Percentiles rank a stretch among this genome's conserved stretches.
Evolutionary conservation across 495 filamentous ascomycete genomes (phyloP).

Genomic region (Ramalina peruviana): DNA sequence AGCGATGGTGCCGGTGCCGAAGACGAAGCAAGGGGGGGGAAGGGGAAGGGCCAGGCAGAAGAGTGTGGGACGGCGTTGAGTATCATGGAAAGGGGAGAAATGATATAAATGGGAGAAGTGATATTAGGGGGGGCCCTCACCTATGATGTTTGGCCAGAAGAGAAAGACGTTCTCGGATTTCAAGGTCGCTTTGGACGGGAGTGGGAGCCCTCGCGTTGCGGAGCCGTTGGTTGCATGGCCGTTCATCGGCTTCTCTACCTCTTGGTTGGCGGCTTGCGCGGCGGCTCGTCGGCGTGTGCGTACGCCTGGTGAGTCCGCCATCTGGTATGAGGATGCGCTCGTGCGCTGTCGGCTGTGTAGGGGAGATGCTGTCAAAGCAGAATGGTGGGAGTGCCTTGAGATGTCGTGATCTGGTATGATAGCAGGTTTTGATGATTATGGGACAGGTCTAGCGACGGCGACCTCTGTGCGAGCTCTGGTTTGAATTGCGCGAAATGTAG

Average conservation of each 20-base stretch:
- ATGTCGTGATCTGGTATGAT: too few relatives aligned
- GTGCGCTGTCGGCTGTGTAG: too few relatives aligned
- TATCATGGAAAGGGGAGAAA: neutral
- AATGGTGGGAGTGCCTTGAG: too few relatives aligned
- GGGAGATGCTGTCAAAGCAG: too few relatives aligned
- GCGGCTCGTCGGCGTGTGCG: conserved; percentile 9
- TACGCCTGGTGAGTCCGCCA: conserved; percentile 5
- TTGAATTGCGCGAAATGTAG: too few relatives aligned
- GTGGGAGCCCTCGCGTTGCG: neutral
- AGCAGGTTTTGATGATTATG: too few relatives aligned
- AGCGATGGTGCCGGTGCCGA: too few relatives aligned
- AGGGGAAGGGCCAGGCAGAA: too few relatives aligned
- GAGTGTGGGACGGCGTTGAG: neutral
- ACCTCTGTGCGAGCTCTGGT: too few relatives aligned
- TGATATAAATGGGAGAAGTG: neutral
- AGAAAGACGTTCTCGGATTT: conserved; percentile 78
- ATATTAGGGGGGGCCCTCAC: conserved; percentile 31
- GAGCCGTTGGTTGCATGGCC: conserved; percentile 8
- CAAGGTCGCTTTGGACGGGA: conserved; percentile 11
- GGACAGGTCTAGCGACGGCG: too few relatives aligned
- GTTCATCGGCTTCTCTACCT: conserved; percentile 5
- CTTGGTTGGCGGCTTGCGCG: conserved; percentile 4
- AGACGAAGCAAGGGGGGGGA: neutral
- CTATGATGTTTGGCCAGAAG: conserved; percentile 91
- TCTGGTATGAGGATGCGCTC: neutral